Percentiles rank a stretch among this genome's conserved stretches.
Conservation (phyloP, 306 rosid species). For the Hippophae gyantsensis region DNA sequence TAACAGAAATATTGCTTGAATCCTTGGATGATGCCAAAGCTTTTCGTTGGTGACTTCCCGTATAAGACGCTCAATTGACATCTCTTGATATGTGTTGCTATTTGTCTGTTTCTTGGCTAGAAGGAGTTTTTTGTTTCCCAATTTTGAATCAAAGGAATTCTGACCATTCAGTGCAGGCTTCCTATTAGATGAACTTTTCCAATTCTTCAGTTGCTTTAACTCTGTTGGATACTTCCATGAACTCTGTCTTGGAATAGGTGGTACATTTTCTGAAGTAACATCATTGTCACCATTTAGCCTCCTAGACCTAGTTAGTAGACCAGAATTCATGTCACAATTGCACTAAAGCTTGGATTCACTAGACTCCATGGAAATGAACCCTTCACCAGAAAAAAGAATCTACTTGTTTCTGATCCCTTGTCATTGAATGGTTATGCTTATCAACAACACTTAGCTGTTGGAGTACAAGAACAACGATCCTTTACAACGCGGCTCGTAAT, state of each 20-base stretch:
- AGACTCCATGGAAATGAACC: slow-evolving; percentile 38
- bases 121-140: slow-evolving; percentile 59
- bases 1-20: slow-evolving; percentile 3
- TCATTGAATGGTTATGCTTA: slow-evolving; percentile 26
- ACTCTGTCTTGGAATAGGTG: slow-evolving; percentile 74
- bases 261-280: slow-evolving; percentile 51
- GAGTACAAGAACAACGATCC: slow-evolving; percentile 49
- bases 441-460: slow-evolving; percentile 54
- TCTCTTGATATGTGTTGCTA: slow-evolving; percentile 56
- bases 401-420: slow-evolving; percentile 59
- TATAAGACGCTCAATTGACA: slow-evolving; percentile 92
- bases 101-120: slow-evolving; percentile 65
- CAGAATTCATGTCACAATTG: too few relatives aligned
- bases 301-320: slow-evolving; percentile 29
- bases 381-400: slow-evolving; percentile 48
- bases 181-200: slow-evolving; percentile 36
- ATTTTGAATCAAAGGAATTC: slow-evolving; percentile 51
- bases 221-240: slow-evolving; percentile 80
- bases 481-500: slow-evolving; percentile 55
- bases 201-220: slow-evolving; percentile 55
- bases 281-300: slow-evolving; percentile 57
- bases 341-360: slow-evolving; percentile 34
- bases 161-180: slow-evolving; percentile 48
- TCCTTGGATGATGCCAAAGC: slow-evolving; percentile 99
- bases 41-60: slow-evolving; percentile 94